Conservation (phyloP, 176 grass and related monocot species). For the Triticum urartu region DNA sequence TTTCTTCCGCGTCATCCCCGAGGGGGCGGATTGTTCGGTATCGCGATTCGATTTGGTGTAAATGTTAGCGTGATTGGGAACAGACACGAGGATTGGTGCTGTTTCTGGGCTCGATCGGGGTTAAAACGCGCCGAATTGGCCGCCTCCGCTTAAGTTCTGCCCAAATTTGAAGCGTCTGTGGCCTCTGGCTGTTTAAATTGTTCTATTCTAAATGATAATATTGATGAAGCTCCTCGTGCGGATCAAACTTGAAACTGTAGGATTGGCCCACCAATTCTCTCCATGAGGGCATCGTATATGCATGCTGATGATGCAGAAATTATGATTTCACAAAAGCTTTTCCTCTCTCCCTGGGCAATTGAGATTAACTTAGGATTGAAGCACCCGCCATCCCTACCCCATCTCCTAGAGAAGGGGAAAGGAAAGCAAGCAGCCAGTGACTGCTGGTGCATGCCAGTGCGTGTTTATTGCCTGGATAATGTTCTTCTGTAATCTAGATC, state of each 20-base stretch:
- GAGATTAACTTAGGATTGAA: constrained; percentile 13
- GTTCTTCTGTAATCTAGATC: neutral
- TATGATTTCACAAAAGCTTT: neutral
- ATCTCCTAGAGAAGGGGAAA: neutral
- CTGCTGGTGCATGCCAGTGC: neutral
- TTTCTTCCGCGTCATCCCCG: neutral
- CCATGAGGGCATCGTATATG: neutral
- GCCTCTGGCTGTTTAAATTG: neutral
- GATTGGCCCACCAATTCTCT: neutral
- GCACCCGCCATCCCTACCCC: neutral
- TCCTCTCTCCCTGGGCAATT: neutral
- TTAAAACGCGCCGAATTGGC: neutral
- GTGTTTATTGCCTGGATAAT: neutral
- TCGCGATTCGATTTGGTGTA: neutral
- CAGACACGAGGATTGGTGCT: neutral
- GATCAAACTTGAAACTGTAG: neutral
- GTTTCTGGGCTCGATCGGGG: neutral
- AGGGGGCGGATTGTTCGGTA: neutral
- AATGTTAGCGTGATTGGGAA: neutral
- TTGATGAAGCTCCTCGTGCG: neutral
- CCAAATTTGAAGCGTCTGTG: neutral
- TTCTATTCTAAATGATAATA: neutral
- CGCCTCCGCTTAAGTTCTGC: neutral
- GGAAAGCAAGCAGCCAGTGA: neutral
- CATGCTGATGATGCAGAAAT: neutral